These are phyloP conservation scores for Tetramitus jugosus DNA, from an alignment of 208 protist genomes.

Conservation along the genomic window DNA sequence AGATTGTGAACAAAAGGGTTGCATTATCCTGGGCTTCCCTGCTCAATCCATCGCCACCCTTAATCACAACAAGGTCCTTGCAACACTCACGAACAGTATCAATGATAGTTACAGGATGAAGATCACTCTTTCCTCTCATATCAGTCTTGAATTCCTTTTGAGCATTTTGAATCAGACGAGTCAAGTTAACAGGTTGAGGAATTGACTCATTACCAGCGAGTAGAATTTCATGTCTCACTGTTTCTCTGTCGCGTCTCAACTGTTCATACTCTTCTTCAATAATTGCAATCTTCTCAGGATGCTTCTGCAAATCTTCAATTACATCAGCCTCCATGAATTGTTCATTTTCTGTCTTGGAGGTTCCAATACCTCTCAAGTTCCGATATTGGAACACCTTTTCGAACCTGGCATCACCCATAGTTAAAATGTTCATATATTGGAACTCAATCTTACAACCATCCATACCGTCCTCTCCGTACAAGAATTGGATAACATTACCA, in stretches of 20 bases:
- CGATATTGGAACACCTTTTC: slow-evolving; percentile 57
- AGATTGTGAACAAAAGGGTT: slow-evolving; percentile 83
- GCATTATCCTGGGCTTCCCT: slow-evolving; percentile 84
- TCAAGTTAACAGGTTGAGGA: slow-evolving; percentile 75
- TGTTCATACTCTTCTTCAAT: slow-evolving; percentile 79
- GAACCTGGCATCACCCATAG: slow-evolving; percentile 58
- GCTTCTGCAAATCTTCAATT: slow-evolving; percentile 62
- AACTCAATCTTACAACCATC: slow-evolving; percentile 84
- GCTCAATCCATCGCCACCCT: slow-evolving; percentile 31
- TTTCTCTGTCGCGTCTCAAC: slow-evolving; percentile 65
- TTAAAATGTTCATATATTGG: slow-evolving; percentile 59
- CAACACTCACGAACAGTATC: slow-evolving; percentile 29
- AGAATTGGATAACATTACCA: slow-evolving; percentile 89
- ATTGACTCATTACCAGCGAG: slow-evolving; percentile 34
- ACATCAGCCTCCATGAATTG: slow-evolving; percentile 72
- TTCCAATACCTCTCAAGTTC: slow-evolving; percentile 17
- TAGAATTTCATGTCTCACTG: slow-evolving; percentile 61
- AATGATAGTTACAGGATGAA: slow-evolving; percentile 58
- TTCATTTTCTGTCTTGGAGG: neutral
- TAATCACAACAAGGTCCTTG: slow-evolving; percentile 45
- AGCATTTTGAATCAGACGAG: slow-evolving; percentile 88
- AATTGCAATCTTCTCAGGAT: slow-evolving; percentile 47
- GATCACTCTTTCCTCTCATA: slow-evolving; percentile 15
- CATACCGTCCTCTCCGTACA: slow-evolving; percentile 99
- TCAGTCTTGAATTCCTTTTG: slow-evolving; percentile 80